Conservation (phyloP, 2,329 filamentous ascomycete species). For the Aspergillus costaricaensis region DNA sequence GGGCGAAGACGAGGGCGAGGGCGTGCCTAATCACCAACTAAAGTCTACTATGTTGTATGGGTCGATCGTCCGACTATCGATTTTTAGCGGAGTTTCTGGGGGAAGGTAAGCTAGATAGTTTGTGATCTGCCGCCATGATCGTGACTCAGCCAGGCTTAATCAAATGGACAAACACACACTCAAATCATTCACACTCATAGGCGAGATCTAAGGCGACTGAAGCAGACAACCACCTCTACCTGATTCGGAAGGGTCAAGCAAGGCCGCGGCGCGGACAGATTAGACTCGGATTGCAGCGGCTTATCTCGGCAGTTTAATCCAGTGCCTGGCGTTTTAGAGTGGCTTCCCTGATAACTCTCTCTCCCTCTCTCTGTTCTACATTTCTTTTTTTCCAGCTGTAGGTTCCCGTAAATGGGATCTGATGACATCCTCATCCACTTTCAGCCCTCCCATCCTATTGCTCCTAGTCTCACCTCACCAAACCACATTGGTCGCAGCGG, state of each 20-base stretch:
- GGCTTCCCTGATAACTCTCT: too few relatives aligned
- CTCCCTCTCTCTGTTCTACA: too few relatives aligned
- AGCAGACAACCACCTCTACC: background rate
- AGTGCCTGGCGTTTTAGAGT: background rate
- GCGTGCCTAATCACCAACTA: too few relatives aligned
- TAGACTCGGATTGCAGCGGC: background rate
- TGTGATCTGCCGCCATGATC: background rate
- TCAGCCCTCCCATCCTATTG: constrained; percentile 1
- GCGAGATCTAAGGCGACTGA: background rate
- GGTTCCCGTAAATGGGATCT: background rate
- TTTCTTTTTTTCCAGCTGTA: background rate
- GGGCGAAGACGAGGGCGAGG: background rate
- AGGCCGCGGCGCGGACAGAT: background rate
- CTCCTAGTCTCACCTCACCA: background rate
- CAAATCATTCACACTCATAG: background rate
- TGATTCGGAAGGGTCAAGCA: background rate
- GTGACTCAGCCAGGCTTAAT: background rate
- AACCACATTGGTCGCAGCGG: background rate
- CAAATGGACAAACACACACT: background rate
- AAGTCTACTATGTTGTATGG: constrained; percentile 9
- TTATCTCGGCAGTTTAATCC: constrained; percentile 1
- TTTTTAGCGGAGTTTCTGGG: constrained; percentile 8
- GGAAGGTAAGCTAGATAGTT: background rate
- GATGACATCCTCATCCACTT: background rate
- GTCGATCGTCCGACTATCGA: constrained; percentile 20